Evolutionary conservation across 169 alveolate genomes (phyloP), one percentile per base, ranked within the genome.

Genomic region (Cryptosporidium viatorum): DNA sequence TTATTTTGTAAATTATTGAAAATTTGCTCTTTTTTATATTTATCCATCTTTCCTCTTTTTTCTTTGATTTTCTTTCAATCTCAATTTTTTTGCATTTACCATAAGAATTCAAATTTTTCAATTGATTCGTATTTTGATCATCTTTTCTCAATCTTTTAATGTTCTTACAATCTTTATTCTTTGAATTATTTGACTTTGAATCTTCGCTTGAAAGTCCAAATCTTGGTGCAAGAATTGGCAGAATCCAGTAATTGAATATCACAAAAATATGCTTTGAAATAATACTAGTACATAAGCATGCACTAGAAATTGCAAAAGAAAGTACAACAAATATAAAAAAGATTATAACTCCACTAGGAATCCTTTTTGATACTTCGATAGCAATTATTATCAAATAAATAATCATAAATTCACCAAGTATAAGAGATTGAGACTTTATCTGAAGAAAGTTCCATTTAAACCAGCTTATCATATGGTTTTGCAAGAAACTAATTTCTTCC

Each of bases 281-380:
- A 18, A 80, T 65, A 18, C 69, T 33, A 18, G 75, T 58, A 18
- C 89, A 60, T 26, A 80, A 41, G 4, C 69, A 59, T 21, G 89
- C 89, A 26, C 67, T 41, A 23, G 69, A 62, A n/a, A 80, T 45
- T n/a, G 89, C 89, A 65, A 59, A 80, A 9, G 89, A 62, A 43
- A 62, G 45, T 12, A 80, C 55, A 4, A 80, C 52, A 21, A 80
- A 10, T 9, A 80, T 35, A 65, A 80, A 80, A 55, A 80, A 80
- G 4, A 80, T 26, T 9, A 48, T 62, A 1, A 65, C 75, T 8
- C 75, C 89, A 43, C 68, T 43, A 16, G 89, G 89, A 62, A 80
- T 80, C 35, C 89, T 33, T 18, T 80, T 59, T 12, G 89, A 80
- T 12, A 59, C 62, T 31, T 80, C 89, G 3, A 80, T 65, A 2